phyloP scores from a whole-genome alignment of 2,329 filamentous ascomycete species.

The Chaetomium globosum region DNA sequence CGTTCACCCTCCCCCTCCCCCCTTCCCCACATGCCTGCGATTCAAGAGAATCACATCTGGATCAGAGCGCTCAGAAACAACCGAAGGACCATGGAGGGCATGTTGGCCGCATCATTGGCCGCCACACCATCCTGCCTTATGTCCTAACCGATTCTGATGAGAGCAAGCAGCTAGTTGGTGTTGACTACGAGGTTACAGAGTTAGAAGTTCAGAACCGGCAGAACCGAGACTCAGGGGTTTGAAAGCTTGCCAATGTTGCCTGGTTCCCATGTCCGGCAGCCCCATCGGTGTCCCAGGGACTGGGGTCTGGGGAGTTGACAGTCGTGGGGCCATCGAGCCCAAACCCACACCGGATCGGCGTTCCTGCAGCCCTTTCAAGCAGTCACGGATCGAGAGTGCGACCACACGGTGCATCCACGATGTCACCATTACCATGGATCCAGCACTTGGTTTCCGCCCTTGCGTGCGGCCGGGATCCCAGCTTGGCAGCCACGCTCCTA shows the following conservation, averaged over 20 bases:
- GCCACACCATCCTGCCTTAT: background rate
- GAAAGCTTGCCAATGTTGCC: background rate
- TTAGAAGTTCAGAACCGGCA: background rate
- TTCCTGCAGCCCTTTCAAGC: conserved; percentile 13
- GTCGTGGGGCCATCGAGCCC: background rate
- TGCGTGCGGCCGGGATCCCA: conserved; percentile 8
- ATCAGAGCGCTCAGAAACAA: conserved; percentile 11
- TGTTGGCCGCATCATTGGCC: conserved; percentile 5
- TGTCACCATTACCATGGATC: conserved; percentile 11
- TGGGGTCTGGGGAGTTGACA: conserved; percentile 11
- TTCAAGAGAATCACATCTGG: conserved; percentile 6
- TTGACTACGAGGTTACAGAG: no score
- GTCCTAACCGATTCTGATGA: background rate
- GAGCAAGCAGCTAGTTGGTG: background rate
- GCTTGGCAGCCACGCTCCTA: background rate
- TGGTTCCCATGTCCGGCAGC: background rate
- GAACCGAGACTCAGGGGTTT: background rate
- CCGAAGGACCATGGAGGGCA: background rate
- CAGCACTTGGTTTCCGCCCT: conserved; percentile 5
- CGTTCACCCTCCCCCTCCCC: background rate
- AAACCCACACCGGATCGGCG: conserved; percentile 15
- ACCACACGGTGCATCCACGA: conserved; percentile 4
- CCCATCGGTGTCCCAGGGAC: conserved; percentile 3
- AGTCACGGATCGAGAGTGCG: conserved; percentile 19
- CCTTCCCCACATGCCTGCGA: conserved; percentile 2